These are phyloP conservation scores for Backusella westeae DNA, from an alignment of 192 early-diverging fungal genomes.

Conservation along the genomic window DNA sequence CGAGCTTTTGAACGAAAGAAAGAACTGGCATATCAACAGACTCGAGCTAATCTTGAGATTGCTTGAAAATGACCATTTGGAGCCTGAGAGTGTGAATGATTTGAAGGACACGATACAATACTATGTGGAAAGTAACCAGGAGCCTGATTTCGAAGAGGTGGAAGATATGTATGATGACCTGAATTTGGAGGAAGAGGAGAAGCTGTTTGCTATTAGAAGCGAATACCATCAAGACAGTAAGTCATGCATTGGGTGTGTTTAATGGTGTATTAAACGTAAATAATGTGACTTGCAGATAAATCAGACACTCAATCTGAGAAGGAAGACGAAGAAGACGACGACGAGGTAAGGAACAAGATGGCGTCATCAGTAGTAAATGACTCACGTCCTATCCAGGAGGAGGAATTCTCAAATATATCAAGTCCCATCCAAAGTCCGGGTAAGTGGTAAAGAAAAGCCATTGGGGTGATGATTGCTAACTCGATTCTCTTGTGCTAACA, in stretches of 20 bases:
- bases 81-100: conserved; percentile 73
- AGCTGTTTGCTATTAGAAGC: conserved; percentile 74
- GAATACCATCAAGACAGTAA: conserved; percentile 51
- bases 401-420: neutral
- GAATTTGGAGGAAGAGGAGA: conserved; percentile 91
- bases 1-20: conserved; percentile 77
- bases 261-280: neutral
- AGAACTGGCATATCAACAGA: conserved; percentile 88
- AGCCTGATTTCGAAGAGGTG: conserved; percentile 89
- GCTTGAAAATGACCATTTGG: conserved; percentile 89
- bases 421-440: neutral
- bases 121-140: conserved; percentile 88
- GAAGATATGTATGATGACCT: conserved; percentile 93
- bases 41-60: conserved; percentile 91
- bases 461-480: neutral
- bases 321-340: conserved; percentile 4
- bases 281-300: neutral
- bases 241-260: neutral
- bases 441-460: neutral
- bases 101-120: conserved; percentile 91
- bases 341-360: neutral
- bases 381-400: neutral
- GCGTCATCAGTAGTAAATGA: too few species aligned
- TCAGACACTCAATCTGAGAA: neutral
- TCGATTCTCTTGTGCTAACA: neutral